These are phyloP conservation scores for Serendipita indica DNA, from an alignment of 768 basidiomycete species.

Conservation along the genomic window DNA sequence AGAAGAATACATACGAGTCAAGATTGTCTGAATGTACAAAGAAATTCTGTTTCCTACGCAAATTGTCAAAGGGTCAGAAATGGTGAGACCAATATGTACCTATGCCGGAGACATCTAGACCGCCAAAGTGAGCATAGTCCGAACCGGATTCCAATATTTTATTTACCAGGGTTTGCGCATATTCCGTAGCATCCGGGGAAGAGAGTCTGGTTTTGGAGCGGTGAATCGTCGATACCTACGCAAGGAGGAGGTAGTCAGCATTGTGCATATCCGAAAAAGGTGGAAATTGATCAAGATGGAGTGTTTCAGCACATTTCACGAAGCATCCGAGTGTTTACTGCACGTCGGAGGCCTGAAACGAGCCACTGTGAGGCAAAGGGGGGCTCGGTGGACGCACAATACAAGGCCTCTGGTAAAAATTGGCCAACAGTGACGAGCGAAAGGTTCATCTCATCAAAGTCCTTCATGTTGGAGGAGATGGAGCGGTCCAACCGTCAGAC, in stretches of 20 bases:
- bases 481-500: conserved; percentile 1
- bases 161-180: too few relatives aligned
- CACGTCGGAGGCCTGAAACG: too few relatives aligned
- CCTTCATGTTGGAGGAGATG: background rate
- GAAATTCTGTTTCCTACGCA: conserved; percentile 9
- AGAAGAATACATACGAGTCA: background rate
- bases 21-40: conserved; percentile 1
- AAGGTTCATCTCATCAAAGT: conserved; percentile 4
- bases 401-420: background rate
- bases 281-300: too few relatives aligned
- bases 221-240: conserved; percentile 4
- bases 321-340: too few relatives aligned
- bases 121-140: too few relatives aligned
- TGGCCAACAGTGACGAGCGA: background rate
- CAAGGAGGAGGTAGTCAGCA: background rate
- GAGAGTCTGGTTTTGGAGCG: background rate
- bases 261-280: background rate
- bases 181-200: conserved; percentile 8
- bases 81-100: too few relatives aligned
- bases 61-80: too few relatives aligned
- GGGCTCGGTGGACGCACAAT: background rate
- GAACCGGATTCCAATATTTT: too few relatives aligned
- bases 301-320: background rate
- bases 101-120: background rate
- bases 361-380: background rate